Evolutionary conservation across 2,329 filamentous ascomycete genomes (phyloP).

Genomic region (Trichoderma simmonsii): DNA sequence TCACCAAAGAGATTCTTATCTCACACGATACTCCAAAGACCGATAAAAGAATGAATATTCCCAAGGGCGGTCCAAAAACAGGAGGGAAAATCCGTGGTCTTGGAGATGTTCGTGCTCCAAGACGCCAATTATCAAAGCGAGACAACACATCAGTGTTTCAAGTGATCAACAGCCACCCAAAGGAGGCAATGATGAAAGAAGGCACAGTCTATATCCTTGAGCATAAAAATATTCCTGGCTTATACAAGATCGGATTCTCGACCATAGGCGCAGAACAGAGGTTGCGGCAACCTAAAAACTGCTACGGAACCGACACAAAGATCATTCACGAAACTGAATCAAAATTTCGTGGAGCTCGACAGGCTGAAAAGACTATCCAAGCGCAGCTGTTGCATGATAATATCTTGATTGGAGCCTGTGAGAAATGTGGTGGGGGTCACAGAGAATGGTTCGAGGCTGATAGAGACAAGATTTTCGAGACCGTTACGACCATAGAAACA

Average conservation of each 20-base stretch:
- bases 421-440: not conserved
- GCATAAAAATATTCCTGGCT: not conserved
- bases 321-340: not conserved
- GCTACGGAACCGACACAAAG: not conserved
- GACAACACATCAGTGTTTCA: not conserved
- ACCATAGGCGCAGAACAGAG: not conserved
- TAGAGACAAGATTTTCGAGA: not conserved
- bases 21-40: too few species aligned
- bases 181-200: not conserved
- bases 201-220: not conserved
- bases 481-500: not conserved
- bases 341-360: not conserved
- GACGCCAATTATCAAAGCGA: not conserved
- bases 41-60: not conserved
- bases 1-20: not conserved
- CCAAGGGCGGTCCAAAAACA: not conserved
- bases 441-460: not conserved
- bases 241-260: not conserved
- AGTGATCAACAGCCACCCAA: not conserved
- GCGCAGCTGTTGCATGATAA: not conserved
- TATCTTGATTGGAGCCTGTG: not conserved
- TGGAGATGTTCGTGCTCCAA: not conserved
- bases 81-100: not conserved
- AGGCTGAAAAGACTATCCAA: not conserved
- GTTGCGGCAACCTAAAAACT: not conserved